Evolutionary conservation across 331 rosid species (phyloP).

Genomic region (Rhamnella rubrinervis): DNA sequence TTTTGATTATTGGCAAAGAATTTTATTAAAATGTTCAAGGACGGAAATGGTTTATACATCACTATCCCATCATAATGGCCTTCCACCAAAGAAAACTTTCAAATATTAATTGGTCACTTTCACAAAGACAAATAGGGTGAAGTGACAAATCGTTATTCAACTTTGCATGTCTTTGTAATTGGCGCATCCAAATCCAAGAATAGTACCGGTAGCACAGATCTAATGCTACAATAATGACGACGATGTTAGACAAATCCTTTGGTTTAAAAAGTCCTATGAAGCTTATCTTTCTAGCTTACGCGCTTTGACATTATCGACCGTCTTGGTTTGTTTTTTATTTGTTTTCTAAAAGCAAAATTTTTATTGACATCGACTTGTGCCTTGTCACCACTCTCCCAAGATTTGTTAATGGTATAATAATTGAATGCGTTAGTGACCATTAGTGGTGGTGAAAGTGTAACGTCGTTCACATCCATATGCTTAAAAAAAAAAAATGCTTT

Average conservation of each 20-base stretch:
- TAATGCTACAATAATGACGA: neutral
- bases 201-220: no score
- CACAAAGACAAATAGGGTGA: no score
- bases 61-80: neutral
- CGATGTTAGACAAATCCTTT: neutral
- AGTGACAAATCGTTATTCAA: no score
- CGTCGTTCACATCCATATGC: no score
- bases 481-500: no score
- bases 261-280: neutral
- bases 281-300: slow-evolving; percentile 18
- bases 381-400: no score
- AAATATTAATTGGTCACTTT: neutral
- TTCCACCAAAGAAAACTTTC: neutral
- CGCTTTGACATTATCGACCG: slow-evolving; percentile 26
- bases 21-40: neutral
- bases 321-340: neutral
- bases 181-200: no score
- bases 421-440: slow-evolving; percentile 5
- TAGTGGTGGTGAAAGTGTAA: neutral
- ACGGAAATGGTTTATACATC: neutral
- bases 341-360: neutral
- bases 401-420: no score
- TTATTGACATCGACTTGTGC: no score
- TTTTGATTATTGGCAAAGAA: no score
- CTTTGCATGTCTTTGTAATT: no score